Evolutionary conservation across 768 basidiomycete genomes (phyloP), one percentile per base, ranked within the genome.

Genomic region (Botryobasidium botryosum): DNA sequence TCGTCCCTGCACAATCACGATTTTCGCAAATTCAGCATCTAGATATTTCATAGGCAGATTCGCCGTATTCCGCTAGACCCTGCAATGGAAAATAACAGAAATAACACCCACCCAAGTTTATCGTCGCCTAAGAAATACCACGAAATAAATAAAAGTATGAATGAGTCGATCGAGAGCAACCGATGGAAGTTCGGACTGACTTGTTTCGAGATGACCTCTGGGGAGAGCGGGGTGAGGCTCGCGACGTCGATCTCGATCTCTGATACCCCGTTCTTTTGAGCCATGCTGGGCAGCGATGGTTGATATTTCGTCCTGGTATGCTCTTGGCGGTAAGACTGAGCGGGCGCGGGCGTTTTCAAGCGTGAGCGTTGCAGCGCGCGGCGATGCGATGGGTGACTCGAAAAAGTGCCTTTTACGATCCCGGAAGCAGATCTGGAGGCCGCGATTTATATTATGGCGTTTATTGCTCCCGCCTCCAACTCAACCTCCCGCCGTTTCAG

Each of bases 121-220:
- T 91, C 12, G 92, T 96, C 24, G 91, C 92, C 82, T 94, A 60
- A 40, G 23, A n/a, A 26, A 43, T 4, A 21, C 29, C 46, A 38
- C 12, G 32, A 27, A 5, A 40, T 23, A 36, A 5, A 7, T 3
- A 20, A 24, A 13, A 2, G 20, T 35, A 45, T 25, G 43, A 38
- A 12, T 12, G 37, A n/a, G n/a, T 42, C n/a, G 10, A 31, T 15
- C 17, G 35, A 41, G 21, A 13, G 42, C 24, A 44, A 35, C 21
- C 26, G 31, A 37, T 15, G 13, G 13, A 23, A 33, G 48, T 47
- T 20, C 41, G 40, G 42, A 49, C 77, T 55, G 53, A 84, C 85
- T 67, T 87, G 84, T 70, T 86, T 87, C 51, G 83, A 82, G 57
- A 87, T 87, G 53, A 88, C 84, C 57, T 87, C 75, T 26, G 85